phyloP scores from a whole-genome alignment of 2,329 filamentous ascomycete species.

The Neonectria sp. region DNA sequence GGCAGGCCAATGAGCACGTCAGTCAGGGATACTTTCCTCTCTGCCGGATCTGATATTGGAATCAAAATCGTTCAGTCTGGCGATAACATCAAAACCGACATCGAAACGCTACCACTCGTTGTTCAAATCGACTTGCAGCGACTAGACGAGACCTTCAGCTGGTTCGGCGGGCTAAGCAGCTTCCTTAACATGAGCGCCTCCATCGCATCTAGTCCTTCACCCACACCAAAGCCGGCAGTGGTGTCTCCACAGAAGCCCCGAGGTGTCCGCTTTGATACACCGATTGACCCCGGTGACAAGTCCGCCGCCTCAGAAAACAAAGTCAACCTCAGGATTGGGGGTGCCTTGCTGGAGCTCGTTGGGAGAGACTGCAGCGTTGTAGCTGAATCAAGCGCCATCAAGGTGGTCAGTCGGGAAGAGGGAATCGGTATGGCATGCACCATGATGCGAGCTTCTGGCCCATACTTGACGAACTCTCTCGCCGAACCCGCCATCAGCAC shows the following conservation, averaged over 20 bases:
- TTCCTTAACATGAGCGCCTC: slow-evolving; percentile 91
- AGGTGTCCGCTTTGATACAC: slow-evolving; percentile 72
- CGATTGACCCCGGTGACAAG: slow-evolving; percentile 64
- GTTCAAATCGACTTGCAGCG: slow-evolving; percentile 83
- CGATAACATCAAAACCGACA: slow-evolving; percentile 67
- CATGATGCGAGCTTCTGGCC: slow-evolving; percentile 81
- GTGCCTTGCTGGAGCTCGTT: slow-evolving; percentile 81
- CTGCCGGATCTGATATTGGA: slow-evolving; percentile 71
- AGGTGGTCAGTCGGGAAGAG: slow-evolving; percentile 82
- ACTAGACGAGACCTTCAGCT: slow-evolving; percentile 88
- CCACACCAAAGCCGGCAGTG: slow-evolving; percentile 55
- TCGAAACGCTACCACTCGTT: slow-evolving; percentile 84
- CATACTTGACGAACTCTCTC: slow-evolving; percentile 68
- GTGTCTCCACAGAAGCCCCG: slow-evolving; percentile 63
- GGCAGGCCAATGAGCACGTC: slow-evolving; percentile 72
- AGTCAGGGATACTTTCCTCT: slow-evolving; percentile 70
- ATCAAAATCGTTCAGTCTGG: slow-evolving; percentile 65
- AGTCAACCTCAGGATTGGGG: slow-evolving; percentile 82
- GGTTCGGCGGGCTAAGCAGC: slow-evolving; percentile 93
- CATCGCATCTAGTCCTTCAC: slow-evolving; percentile 80
- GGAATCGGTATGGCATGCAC: slow-evolving; percentile 82
- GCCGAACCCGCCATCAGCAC: slow-evolving; percentile 74
- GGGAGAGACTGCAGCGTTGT: slow-evolving; percentile 83
- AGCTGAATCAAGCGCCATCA: slow-evolving; percentile 85
- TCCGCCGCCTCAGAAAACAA: slow-evolving; percentile 72